These are phyloP conservation scores for Clitoria ternatea DNA, from an alignment of 306 rosid genomes.

Conservation along the genomic window DNA sequence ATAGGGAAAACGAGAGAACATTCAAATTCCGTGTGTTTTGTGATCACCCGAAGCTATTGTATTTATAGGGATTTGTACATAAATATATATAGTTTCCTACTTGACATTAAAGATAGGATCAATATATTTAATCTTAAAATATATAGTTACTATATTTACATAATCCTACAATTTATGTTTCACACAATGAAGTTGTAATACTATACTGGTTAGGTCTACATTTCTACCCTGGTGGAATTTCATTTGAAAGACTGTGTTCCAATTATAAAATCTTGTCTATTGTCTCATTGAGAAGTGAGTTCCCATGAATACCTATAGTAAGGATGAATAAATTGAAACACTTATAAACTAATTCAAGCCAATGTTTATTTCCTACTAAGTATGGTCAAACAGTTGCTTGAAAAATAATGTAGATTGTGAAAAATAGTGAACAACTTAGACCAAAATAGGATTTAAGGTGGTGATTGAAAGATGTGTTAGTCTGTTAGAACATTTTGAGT, in stretches of 20 bases:
- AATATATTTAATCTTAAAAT: no score
- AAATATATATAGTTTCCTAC: no score
- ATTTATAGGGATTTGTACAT: no score
- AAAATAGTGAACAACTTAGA: neutral
- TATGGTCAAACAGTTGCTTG: neutral
- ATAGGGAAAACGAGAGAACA: no score
- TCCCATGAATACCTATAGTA: neutral
- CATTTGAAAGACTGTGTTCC: neutral
- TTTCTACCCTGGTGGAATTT: neutral
- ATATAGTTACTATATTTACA: no score
- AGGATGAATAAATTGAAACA: neutral
- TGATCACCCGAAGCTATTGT: no score
- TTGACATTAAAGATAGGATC: no score
- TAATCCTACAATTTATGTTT: no score
- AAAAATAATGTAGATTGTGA: neutral
- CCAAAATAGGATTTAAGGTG: neutral
- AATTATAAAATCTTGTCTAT: neutral
- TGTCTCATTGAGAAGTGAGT: neutral
- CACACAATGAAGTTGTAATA: neutral
- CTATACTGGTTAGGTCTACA: neutral
- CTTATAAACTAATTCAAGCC: neutral
- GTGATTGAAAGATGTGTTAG: neutral
- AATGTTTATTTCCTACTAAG: neutral
- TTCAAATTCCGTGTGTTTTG: no score
- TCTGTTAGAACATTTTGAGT: neutral